Evolutionary conservation across 1,139 yeast species (phyloP), one percentile per base, ranked within the genome.

Genomic region (Geotrichum klebahnii): DNA sequence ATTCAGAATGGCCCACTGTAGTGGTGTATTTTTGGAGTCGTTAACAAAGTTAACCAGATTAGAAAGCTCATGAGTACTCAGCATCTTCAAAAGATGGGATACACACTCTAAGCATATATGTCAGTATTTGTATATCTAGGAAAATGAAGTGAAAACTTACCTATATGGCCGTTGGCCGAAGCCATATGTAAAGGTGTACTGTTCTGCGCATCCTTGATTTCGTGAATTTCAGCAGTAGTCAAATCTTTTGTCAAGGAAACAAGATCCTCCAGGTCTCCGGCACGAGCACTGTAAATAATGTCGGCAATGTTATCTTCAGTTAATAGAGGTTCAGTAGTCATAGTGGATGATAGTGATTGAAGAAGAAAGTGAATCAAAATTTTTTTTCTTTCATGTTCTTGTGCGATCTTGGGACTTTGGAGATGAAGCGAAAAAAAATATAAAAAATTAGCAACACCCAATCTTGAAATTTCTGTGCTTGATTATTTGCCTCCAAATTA

Each of bases 1-100:
- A 61, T 86, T 89, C 58, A 80, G 77, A 0, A 95, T 78, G 0
- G 97, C 97, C 98, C 98, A 92, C 66, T 92, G 97, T 56, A 92
- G 74, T 0, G 97, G 84, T 0, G 98, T 89, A 65, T 92, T 92
- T 3, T 97, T 97, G 28, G 84, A 80, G 43, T 79, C 84, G 65
- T 92, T 92, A 51, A 72, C 75, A 22, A 73, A 69, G 51, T 80
- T 75, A 28, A 84, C 80, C 45, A 82, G 69, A 20, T 26, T 65
- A 67, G 34, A 50, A 69, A 28, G 58, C 10, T 57, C 55, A 19
- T 53, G 52, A 12, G 49, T 51, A 1, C 70, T 53, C 3, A 83
- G 60, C 32, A 81, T 63, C 1, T 78, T 72, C 40, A 88, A 64
- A 41, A 88, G 70, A 62, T 77, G 84, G 59, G 78, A 67, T 31